A percentile compares a stretch with the other conserved stretches of the same genome.
Conservation (phyloP, 2,329 filamentous ascomycete genomes). For the Sclerotinia glacialis region DNA sequence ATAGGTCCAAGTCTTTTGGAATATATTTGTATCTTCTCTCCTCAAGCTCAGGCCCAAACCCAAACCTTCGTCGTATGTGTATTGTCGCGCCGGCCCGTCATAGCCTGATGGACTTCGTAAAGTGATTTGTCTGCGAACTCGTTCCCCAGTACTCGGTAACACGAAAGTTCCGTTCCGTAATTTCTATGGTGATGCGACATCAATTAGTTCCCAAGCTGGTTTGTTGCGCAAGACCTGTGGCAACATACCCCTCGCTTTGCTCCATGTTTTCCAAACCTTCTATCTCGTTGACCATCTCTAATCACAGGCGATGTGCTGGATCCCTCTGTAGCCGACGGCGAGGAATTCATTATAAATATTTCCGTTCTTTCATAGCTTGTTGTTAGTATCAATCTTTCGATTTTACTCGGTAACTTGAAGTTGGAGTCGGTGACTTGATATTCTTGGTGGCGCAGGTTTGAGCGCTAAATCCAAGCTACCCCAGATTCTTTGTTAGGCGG, state of each 20-base stretch:
- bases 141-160: constrained; percentile 80
- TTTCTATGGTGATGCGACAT: constrained; percentile 49
- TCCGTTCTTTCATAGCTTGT: constrained; percentile 19
- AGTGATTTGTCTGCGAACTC: constrained; percentile 75
- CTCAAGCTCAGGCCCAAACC: constrained; percentile 15
- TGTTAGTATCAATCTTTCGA: not conserved
- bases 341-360: constrained; percentile 16
- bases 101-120: constrained; percentile 55
- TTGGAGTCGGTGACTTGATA: not conserved
- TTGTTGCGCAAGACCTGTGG: constrained; percentile 32
- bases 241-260: constrained; percentile 20
- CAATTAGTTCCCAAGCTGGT: constrained; percentile 20
- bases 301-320: constrained; percentile 3
- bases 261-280: constrained; percentile 17
- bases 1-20: constrained; percentile 39
- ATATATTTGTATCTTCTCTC: constrained; percentile 32
- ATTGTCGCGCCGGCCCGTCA: constrained; percentile 26
- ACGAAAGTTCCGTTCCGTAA: constrained; percentile 84
- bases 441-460: constrained; percentile 1
- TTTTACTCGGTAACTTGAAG: not conserved
- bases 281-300: constrained; percentile 17
- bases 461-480: constrained; percentile 9
- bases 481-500: constrained; percentile 11
- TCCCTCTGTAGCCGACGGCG: constrained; percentile 12
- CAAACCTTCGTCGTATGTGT: constrained; percentile 21